Evolutionary conservation across 2,329 filamentous ascomycete genomes (phyloP).

Genomic region (Trichoderma simmonsii): DNA sequence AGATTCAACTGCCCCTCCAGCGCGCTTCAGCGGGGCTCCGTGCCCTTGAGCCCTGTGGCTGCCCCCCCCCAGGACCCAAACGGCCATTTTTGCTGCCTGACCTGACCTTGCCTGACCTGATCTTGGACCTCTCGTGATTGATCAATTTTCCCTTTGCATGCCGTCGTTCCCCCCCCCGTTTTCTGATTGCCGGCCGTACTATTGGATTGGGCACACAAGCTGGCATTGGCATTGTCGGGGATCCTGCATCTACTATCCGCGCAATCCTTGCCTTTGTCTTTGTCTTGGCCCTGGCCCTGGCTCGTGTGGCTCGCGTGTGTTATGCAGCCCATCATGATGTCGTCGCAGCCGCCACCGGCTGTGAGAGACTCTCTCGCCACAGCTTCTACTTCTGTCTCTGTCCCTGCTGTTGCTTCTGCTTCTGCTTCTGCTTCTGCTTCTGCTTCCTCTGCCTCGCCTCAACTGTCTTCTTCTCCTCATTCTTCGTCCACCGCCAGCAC

Average conservation of each 20-base stretch:
- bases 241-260: slow-evolving; percentile 2
- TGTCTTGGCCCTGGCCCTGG: neutral
- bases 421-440: neutral
- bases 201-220: neutral
- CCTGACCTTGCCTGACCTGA: neutral
- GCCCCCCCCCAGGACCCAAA: neutral
- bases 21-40: neutral
- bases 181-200: neutral
- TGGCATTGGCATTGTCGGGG: neutral
- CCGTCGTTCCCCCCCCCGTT: neutral
- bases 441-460: neutral
- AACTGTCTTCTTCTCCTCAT: neutral
- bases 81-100: neutral
- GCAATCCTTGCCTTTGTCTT: neutral
- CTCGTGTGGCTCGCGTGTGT: slow-evolving; percentile 11
- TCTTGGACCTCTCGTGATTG: slow-evolving; percentile 12
- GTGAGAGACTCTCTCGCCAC: slow-evolving; percentile 7
- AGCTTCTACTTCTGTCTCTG: neutral
- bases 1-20: neutral
- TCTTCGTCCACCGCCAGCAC: neutral
- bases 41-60: slow-evolving; percentile 3
- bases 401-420: neutral
- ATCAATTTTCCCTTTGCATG: slow-evolving; percentile 7
- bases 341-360: slow-evolving; percentile 7
- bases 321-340: slow-evolving; percentile 12